Evolutionary conservation across 768 basidiomycete species (phyloP).

Genomic region (Boletus tomentosulus): DNA sequence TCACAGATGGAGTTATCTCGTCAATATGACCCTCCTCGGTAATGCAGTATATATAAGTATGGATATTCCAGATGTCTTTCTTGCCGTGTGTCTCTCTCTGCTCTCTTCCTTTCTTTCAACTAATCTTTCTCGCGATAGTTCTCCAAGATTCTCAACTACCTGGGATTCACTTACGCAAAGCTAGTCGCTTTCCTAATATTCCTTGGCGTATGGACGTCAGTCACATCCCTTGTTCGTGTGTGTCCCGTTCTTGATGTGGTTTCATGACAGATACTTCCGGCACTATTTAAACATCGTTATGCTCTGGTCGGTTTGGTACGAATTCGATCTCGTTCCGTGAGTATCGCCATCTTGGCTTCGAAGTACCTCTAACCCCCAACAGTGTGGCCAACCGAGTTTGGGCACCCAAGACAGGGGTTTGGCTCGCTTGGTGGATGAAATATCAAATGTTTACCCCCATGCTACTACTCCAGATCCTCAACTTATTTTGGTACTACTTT

Average conservation of each 20-base stretch:
- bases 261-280: conserved; percentile 72
- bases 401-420: conserved; percentile 59
- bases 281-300: conserved; percentile 87
- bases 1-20: conserved; percentile 74
- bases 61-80: conserved; percentile 89
- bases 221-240: conserved; percentile 9
- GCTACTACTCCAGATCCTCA: conserved; percentile 72
- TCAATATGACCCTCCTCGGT: conserved; percentile 84
- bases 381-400: conserved; percentile 57
- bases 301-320: conserved; percentile 80
- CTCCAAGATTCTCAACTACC: conserved; percentile 86
- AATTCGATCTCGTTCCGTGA: conserved; percentile 74
- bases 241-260: background rate
- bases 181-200: conserved; percentile 60
- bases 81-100: conserved; percentile 56
- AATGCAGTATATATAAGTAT: conserved; percentile 93
- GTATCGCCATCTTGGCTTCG: conserved; percentile 26
- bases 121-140: conserved; percentile 40
- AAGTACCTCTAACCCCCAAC: conserved; percentile 2
- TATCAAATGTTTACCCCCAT: conserved; percentile 78
- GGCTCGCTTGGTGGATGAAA: conserved; percentile 74
- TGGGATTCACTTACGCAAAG: conserved; percentile 63
- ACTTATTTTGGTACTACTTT: conserved; percentile 90
- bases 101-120: background rate
- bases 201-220: conserved; percentile 77